A percentile compares a stretch with the other conserved stretches of the same genome.
phyloP scores from a whole-genome alignment of 179 eudicot species.

The Drosera spatulata region DNA sequence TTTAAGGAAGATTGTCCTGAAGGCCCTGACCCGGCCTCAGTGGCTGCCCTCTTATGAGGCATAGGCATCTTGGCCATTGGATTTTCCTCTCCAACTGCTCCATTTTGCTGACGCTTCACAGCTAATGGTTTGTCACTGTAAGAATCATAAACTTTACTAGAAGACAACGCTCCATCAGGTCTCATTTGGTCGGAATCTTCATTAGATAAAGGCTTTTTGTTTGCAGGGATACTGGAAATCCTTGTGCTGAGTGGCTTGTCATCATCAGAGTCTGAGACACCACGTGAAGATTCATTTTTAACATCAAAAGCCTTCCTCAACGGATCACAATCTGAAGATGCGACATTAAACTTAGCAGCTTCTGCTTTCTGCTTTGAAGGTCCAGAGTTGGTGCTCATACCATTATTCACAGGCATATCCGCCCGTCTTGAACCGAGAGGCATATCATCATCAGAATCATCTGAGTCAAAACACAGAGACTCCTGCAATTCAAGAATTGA shows the following conservation, averaged over 20 bases:
- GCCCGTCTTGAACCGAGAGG: no score
- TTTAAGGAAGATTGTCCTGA: conserved; percentile 42
- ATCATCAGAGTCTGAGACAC: no score
- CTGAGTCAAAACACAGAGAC: conserved; percentile 32
- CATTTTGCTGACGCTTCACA: conserved; percentile 59
- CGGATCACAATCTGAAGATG: no score
- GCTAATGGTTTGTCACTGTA: conserved; percentile 52
- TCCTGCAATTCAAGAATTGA: conserved; percentile 18
- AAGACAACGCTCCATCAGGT: conserved; percentile 27
- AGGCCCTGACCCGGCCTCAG: conserved; percentile 31
- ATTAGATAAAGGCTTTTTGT: conserved; percentile 51
- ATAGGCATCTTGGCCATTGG: conserved; percentile 28
- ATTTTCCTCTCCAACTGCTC: conserved; percentile 35
- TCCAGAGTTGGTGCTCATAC: no score
- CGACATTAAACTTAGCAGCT: no score
- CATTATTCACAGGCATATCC: no score
- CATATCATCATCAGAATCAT: no score
- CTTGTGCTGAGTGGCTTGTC: conserved; percentile 63
- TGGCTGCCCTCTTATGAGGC: conserved; percentile 55
- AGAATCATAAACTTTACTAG: conserved; percentile 23
- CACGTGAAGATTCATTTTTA: no score
- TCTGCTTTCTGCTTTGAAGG: no score
- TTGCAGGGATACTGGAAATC: conserved; percentile 41
- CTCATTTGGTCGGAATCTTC: conserved; percentile 32
- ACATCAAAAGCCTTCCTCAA: no score